Percentiles rank a stretch among this genome's conserved stretches.
These are phyloP conservation scores for Verticillium nonalfalfae DNA, from an alignment of 2,329 filamentous ascomycete genomes.

Conservation along the genomic window DNA sequence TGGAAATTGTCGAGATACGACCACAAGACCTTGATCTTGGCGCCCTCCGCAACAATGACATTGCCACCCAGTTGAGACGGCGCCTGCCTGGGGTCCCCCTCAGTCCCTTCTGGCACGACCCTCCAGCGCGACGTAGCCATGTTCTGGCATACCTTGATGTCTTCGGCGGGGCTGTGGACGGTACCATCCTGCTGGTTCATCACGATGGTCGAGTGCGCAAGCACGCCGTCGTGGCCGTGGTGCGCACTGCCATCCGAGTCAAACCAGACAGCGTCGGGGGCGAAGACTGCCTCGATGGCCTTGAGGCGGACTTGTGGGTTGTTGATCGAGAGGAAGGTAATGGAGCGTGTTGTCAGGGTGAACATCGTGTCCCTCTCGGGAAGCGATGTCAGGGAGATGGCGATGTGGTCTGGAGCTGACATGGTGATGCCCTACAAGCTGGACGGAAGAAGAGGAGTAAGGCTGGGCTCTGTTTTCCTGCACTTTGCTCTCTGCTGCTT, in stretches of 20 bases:
- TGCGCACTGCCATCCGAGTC: background rate
- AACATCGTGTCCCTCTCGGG: no score
- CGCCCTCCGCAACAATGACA: background rate
- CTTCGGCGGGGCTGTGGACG: background rate
- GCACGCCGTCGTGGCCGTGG: background rate
- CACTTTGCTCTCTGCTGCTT: no score
- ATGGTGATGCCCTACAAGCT: no score
- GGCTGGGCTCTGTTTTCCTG: no score
- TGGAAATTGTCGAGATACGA: background rate
- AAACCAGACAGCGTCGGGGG: background rate
- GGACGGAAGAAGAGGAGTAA: no score
- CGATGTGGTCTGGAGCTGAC: no score
- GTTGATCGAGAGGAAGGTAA: background rate
- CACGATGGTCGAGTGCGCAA: background rate
- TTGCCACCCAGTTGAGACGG: background rate
- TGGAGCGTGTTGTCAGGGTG: background rate
- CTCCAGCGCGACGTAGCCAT: background rate
- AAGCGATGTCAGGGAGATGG: no score
- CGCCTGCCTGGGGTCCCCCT: background rate
- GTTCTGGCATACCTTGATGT: background rate
- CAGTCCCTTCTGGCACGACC: background rate
- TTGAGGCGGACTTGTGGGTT: background rate
- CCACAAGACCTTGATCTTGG: background rate
- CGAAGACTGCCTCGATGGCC: background rate
- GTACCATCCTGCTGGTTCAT: background rate